Conservation (phyloP, 202 grass and related monocot species). For the Carex sylvatica region DNA sequence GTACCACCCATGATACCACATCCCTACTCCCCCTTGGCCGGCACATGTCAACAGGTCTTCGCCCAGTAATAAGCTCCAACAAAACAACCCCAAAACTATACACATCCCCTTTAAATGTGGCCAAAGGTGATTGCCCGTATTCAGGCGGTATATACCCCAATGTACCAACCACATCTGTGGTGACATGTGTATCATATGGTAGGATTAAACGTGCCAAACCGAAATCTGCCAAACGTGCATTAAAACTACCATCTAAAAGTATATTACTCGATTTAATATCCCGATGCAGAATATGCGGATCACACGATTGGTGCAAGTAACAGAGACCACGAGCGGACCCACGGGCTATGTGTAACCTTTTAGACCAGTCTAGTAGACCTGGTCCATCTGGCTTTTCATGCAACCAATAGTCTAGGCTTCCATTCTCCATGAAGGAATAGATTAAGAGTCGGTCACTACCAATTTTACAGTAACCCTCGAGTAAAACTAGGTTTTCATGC, state of each 20-base stretch:
- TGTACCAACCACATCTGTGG: conserved; percentile 87
- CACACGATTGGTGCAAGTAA: conserved; percentile 83
- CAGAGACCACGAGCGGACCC: conserved; percentile 69
- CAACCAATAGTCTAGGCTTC: conserved; percentile 95
- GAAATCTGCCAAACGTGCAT: conserved; percentile 85
- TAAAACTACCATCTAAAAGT: conserved; percentile 76
- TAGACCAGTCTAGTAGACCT: conserved; percentile 57
- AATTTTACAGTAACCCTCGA: conserved; percentile 83
- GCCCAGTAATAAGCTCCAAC: conserved; percentile 85
- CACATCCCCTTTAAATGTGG: conserved; percentile 88
- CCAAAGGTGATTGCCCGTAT: conserved; percentile 80
- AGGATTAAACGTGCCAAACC: conserved; percentile 79
- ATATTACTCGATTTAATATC: conserved; percentile 99
- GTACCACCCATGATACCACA: conserved; percentile 81
- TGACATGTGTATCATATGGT: conserved; percentile 79
- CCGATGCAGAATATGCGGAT: conserved; percentile 87
- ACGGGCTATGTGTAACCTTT: conserved; percentile 62
- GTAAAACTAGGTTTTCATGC: conserved; percentile 80
- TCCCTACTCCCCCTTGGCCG: conserved; percentile 63
- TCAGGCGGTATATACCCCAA: conserved; percentile 95
- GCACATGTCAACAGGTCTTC: conserved; percentile 94
- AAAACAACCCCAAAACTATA: conserved; percentile 97
- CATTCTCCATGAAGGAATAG: conserved; percentile 98
- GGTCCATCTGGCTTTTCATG: conserved; percentile 73
- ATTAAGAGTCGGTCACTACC: conserved; percentile 74